phyloP scores from a whole-genome alignment of 2,329 filamentous ascomycete species.

The Fusarium sp. region DNA sequence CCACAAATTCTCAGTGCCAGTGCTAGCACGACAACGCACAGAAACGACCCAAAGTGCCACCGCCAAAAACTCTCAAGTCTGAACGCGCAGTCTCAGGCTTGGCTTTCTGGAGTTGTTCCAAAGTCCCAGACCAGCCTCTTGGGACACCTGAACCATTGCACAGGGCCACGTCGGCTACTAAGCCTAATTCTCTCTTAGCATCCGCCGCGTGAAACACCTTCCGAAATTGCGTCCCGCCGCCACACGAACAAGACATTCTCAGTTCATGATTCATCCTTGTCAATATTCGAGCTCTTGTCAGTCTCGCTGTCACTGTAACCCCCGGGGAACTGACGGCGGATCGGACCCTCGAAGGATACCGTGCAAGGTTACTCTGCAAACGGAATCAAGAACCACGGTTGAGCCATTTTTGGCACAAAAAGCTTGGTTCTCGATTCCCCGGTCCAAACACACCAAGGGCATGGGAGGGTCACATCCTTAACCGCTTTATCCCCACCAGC shows the following conservation, averaged over 20 bases:
- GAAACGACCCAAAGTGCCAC: conserved; percentile 5
- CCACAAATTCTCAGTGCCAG: not conserved
- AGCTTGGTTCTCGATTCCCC: conserved; percentile 31
- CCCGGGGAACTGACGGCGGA: conserved; percentile 17
- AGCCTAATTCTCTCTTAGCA: conserved; percentile 38
- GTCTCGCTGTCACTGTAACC: conserved; percentile 18
- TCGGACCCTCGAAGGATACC: conserved; percentile 19
- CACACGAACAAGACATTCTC: conserved; percentile 29
- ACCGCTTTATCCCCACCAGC: conserved; percentile 6
- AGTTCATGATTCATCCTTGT: conserved; percentile 15
- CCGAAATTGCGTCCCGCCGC: conserved; percentile 52
- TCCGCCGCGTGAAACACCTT: conserved; percentile 46
- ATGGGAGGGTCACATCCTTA: conserved; percentile 21
- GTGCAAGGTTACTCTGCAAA: conserved; percentile 13
- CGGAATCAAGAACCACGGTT: conserved; percentile 17
- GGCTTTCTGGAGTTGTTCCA: conserved; percentile 25
- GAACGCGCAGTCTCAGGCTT: conserved; percentile 18
- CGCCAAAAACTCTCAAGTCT: conserved; percentile 10
- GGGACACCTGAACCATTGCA: conserved; percentile 22
- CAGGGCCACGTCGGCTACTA: conserved; percentile 45
- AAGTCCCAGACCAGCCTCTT: conserved; percentile 27
- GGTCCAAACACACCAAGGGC: not conserved
- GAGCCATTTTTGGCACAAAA: conserved; percentile 33
- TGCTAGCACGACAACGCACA: conserved; percentile 3
- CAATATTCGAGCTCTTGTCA: conserved; percentile 19